phyloP scores from a whole-genome alignment of 352 stramenopile species.

The Thalassiosira livingstoniorum region DNA sequence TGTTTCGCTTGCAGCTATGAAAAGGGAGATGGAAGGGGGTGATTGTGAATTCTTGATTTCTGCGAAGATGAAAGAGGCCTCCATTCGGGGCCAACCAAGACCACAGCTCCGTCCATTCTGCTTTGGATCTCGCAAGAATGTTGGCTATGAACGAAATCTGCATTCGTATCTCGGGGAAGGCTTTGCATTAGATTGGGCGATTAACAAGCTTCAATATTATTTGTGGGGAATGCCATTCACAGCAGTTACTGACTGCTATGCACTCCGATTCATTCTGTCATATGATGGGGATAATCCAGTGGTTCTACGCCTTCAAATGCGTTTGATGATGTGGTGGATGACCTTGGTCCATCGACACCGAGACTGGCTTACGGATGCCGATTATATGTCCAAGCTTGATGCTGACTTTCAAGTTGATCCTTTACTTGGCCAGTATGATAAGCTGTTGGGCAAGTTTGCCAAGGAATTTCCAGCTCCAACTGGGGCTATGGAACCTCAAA shows the following conservation, averaged over 20 bases:
- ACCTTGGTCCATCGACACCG: slow-evolving; percentile 1
- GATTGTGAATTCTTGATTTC: slow-evolving; percentile 15
- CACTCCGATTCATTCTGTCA: slow-evolving; percentile 10
- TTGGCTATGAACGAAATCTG: neutral
- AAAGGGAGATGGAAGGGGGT: neutral
- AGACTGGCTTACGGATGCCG: neutral
- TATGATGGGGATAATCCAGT: slow-evolving; percentile 27
- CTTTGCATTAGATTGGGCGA: slow-evolving; percentile 11
- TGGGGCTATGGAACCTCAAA: neutral
- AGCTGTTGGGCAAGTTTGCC: neutral
- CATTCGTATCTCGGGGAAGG: slow-evolving; percentile 19
- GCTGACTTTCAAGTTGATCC: neutral
- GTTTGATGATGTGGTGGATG: slow-evolving; percentile 27
- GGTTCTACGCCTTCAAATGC: slow-evolving; percentile 34
- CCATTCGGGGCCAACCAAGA: too few species aligned
- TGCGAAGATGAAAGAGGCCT: neutral
- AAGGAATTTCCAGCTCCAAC: neutral
- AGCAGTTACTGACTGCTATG: slow-evolving; percentile 22
- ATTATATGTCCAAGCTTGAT: slow-evolving; percentile 14
- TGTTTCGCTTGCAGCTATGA: neutral
- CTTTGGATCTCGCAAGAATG: slow-evolving; percentile 4
- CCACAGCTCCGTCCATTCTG: slow-evolving; percentile 8
- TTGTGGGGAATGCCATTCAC: neutral
- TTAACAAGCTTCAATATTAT: slow-evolving; percentile 9
- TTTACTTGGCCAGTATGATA: neutral